Conservation (phyloP, 2,329 filamentous ascomycete species). For the Monilinia fructigena region DNA sequence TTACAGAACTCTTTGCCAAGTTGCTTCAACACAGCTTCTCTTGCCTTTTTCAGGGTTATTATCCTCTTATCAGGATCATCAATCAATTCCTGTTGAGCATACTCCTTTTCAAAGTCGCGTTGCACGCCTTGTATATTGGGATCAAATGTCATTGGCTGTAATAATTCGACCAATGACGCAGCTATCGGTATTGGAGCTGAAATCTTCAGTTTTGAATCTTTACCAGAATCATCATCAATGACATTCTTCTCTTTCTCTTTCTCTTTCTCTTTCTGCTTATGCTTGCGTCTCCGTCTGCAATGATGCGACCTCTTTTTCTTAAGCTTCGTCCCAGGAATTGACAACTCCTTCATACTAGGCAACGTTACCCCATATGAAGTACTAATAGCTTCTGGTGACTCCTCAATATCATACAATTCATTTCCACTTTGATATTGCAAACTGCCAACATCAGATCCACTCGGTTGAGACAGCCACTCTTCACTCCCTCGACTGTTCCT, state of each 20-base stretch:
- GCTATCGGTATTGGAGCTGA: slow-evolving; percentile 35
- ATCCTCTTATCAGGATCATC: slow-evolving; percentile 56
- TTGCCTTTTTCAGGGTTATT: slow-evolving; percentile 57
- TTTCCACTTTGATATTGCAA: slow-evolving; percentile 31
- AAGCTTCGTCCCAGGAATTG: slow-evolving; percentile 45
- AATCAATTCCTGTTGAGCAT: slow-evolving; percentile 54
- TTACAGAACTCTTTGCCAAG: slow-evolving; percentile 53
- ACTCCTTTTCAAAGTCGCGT: slow-evolving; percentile 57
- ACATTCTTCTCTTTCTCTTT: slow-evolving; percentile 31
- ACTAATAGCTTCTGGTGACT: slow-evolving; percentile 31
- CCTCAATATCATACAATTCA: slow-evolving; percentile 33
- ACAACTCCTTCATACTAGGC: slow-evolving; percentile 23
- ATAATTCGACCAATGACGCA: slow-evolving; percentile 39
- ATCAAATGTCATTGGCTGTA: slow-evolving; percentile 57
- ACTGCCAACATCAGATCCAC: slow-evolving; percentile 34
- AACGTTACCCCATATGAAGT: slow-evolving; percentile 26
- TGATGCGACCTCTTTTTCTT: slow-evolving; percentile 45
- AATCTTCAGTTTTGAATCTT: slow-evolving; percentile 22
- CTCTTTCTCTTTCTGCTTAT: slow-evolving; percentile 38
- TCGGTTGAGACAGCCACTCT: slow-evolving; percentile 43
- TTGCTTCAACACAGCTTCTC: slow-evolving; percentile 59
- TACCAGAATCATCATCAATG: slow-evolving; percentile 22
- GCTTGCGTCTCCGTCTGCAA: slow-evolving; percentile 38
- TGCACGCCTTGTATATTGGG: slow-evolving; percentile 56
- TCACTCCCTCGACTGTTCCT: slow-evolving; percentile 43